Base-by-base conservation (phyloP, 2,329 filamentous ascomycete species). In the Zymoseptoria pseudotritici region DNA sequence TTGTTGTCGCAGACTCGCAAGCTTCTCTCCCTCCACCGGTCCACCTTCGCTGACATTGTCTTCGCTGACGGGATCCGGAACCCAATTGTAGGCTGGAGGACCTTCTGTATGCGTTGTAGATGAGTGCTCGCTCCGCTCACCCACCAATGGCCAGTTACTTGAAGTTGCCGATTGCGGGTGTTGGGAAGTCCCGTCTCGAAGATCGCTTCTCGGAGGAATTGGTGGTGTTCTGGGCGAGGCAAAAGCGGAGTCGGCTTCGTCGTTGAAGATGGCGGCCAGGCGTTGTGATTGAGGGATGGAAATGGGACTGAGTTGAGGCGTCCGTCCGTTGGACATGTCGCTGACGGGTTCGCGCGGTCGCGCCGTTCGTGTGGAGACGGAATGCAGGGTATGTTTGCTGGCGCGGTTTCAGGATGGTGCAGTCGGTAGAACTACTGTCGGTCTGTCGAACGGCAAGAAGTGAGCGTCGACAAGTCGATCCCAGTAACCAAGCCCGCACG, bases 1-100 rank as follows among this genome's bases (percentile, higher is more conserved):
- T 26, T 61, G 54, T n/a, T 58, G 56, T 55, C 69, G 59, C 20
- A 70, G 60, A 19, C 65, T 60, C 20, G 67, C 67, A 20, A 72
- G 60, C 61, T 70, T 70, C 58, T 71, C 67, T 55, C 65, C 67
- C 51, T 70, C 67, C 2, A 68, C 67, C n/a, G 64, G 65, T 21
- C 61, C 60, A 19, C 31, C 31, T n/a, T 31, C n/a, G 20, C 52
- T 53, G 52, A 29, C 19, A 42, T 46, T 56, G 53, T 59, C 55
- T 9, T 61, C 63, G 3, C 36, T 26, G 4, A 60, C 9, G 0
- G 65, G 63, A 53, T 65, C 64, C 8, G 62, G 61, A 9, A 64
- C 50, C 67, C 65, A 71, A 24, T 61, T 61, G 52, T 71, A 72
- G 17, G 67, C 61, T 10, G 69, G 69, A 21, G 69, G 69, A 3